phyloP scores from a whole-genome alignment of 305 asterid genomes.

The Lippia alba region DNA sequence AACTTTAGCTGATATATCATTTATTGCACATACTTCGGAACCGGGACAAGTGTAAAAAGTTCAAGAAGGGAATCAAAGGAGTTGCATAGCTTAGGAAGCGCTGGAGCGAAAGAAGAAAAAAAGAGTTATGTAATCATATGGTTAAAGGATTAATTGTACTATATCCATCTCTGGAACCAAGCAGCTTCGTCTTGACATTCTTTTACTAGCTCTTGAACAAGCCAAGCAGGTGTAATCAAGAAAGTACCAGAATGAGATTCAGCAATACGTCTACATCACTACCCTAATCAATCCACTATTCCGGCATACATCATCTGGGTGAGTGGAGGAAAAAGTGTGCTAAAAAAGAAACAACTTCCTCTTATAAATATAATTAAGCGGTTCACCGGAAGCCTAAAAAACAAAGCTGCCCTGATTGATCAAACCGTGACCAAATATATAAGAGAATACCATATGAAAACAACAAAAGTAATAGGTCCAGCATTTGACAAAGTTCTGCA shows the following conservation, averaged over 20 bases:
- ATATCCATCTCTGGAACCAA: conserved; percentile 20
- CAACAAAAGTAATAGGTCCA: conserved; percentile 16
- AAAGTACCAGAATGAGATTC: conserved; percentile 17
- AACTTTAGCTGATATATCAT: conserved; percentile 18
- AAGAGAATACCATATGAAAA: conserved; percentile 22
- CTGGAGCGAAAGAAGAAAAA: background rate
- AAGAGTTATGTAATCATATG: conserved; percentile 16
- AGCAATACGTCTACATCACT: conserved; percentile 8
- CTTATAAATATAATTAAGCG: background rate
- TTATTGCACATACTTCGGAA: background rate
- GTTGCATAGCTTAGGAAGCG: background rate
- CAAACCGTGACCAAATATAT: background rate
- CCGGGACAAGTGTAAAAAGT: conserved; percentile 1
- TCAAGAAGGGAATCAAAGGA: conserved; percentile 14
- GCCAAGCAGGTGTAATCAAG: conserved; percentile 24
- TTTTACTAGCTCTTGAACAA: conserved; percentile 15
- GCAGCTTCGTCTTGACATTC: conserved; percentile 15
- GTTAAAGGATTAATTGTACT: conserved; percentile 5
- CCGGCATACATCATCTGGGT: conserved; percentile 1
- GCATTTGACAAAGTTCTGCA: conserved; percentile 26
- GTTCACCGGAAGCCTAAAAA: conserved; percentile 7
- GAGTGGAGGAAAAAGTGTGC: conserved; percentile 12
- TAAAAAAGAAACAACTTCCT: background rate
- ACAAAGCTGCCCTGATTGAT: conserved; percentile 4
- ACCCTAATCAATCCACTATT: conserved; percentile 12